Percentiles rank a stretch among this genome's conserved stretches.
Evolutionary conservation across 2,329 filamentous ascomycete genomes (phyloP).

Genomic region (Ophiocordyceps robertsii): DNA sequence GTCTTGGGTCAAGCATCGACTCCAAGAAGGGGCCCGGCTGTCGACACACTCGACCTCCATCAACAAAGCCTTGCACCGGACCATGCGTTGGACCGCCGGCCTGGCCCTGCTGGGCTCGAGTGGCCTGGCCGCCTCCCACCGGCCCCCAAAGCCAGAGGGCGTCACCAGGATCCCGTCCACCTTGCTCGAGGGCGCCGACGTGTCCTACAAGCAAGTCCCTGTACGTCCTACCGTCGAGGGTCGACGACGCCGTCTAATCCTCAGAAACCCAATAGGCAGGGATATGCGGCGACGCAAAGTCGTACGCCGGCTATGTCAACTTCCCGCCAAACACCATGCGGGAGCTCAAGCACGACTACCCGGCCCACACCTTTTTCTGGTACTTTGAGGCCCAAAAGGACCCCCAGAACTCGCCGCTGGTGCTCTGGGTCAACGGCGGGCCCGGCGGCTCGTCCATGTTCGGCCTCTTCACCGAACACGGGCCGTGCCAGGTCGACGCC

Average conservation of each 20-base stretch:
- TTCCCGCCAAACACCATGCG: constrained; percentile 1
- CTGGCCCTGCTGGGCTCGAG: not conserved
- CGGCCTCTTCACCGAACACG: constrained; percentile 49
- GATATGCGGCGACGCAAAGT: constrained; percentile 1
- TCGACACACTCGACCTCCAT: not conserved
- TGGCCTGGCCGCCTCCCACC: not conserved
- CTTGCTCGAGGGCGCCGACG: not conserved
- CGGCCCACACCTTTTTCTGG: constrained; percentile 26
- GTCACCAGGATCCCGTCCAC: not conserved
- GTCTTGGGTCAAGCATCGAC: too few species aligned
- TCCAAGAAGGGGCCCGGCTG: not conserved
- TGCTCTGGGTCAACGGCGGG: constrained; percentile 54
- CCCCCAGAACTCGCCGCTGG: constrained; percentile 26
- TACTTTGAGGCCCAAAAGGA: constrained; percentile 32
- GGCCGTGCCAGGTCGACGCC: constrained; percentile 34
- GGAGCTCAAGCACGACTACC: not conserved
- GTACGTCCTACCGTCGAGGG: too few species aligned
- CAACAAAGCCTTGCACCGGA: too few species aligned
- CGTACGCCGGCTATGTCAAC: constrained; percentile 2
- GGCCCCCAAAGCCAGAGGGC: not conserved
- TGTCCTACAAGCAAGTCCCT: constrained; percentile 1
- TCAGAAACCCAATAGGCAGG: not conserved
- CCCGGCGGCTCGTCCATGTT: constrained; percentile 49
- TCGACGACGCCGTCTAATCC: too few species aligned
- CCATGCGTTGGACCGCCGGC: not conserved